Evolutionary conservation across 805 yeast genomes (phyloP).

Genomic region (Vanderwaltozyma polyspora): DNA sequence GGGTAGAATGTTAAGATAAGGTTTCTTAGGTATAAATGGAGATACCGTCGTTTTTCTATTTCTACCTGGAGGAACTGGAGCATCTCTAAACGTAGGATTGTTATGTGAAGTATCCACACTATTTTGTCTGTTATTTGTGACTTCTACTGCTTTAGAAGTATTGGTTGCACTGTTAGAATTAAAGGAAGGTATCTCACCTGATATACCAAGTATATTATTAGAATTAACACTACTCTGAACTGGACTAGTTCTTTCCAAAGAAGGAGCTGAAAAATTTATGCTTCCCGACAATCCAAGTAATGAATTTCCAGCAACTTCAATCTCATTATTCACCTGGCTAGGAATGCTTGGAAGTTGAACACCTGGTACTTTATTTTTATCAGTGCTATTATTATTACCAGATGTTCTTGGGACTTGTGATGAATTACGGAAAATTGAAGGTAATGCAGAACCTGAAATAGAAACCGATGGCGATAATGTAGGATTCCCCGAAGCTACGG

Average conservation of each 20-base stretch:
- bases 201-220: conserved; percentile 3
- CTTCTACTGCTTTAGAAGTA: too few relatives aligned
- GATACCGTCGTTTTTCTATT: conserved; percentile 11
- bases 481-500: too few relatives aligned
- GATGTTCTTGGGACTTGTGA: too few relatives aligned
- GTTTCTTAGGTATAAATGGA: conserved; percentile 26
- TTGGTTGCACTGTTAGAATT: too few relatives aligned
- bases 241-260: too few relatives aligned
- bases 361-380: neutral
- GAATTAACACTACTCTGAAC: neutral
- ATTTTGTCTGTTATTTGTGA: too few relatives aligned
- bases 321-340: neutral
- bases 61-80: neutral
- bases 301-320: neutral
- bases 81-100: neutral
- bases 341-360: neutral
- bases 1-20: conserved; percentile 18
- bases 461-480: neutral
- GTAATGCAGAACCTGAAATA: too few relatives aligned
- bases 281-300: neutral
- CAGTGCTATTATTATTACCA: too few relatives aligned
- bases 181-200: neutral
- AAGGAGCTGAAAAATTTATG: neutral
- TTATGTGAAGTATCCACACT: neutral
- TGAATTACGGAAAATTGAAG: too few relatives aligned